Conservation (phyloP, 345 rosid species). For the Toxicodendron radicans region DNA sequence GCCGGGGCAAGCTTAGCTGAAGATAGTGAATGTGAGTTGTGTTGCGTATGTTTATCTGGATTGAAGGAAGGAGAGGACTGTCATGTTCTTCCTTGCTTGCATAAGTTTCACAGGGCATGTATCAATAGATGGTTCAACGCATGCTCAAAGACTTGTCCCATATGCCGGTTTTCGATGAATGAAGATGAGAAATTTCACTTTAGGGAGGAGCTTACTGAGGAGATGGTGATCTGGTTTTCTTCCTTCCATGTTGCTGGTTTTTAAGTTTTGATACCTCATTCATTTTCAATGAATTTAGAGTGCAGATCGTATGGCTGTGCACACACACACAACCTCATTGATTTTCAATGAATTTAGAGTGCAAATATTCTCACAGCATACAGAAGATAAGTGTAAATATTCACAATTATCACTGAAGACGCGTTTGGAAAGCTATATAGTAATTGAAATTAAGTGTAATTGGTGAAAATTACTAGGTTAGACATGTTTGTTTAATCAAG, state of each 20-base stretch:
- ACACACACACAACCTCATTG: no score
- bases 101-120: constrained; percentile 65
- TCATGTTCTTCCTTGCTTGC: constrained; percentile 60
- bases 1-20: not conserved
- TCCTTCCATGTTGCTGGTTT: constrained; percentile 52
- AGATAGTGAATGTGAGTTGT: constrained; percentile 35
- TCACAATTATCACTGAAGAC: no score
- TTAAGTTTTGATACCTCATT: constrained; percentile 3
- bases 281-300: not conserved
- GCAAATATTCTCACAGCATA: no score
- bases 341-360: no score
- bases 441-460: no score
- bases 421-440: no score
- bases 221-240: constrained; percentile 63
- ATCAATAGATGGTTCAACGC: constrained; percentile 63
- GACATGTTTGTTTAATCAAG: no score
- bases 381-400: no score
- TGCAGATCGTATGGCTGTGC: not conserved
- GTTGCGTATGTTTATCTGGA: constrained; percentile 65
- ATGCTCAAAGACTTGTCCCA: constrained; percentile 62
- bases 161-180: constrained; percentile 60
- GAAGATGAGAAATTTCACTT: constrained; percentile 20
- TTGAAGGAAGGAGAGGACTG: constrained; percentile 42
- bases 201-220: constrained; percentile 52
- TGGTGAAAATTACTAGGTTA: no score